These are phyloP conservation scores for Mycena alexandri DNA, from an alignment of 768 basidiomycete genomes.

Conservation along the genomic window DNA sequence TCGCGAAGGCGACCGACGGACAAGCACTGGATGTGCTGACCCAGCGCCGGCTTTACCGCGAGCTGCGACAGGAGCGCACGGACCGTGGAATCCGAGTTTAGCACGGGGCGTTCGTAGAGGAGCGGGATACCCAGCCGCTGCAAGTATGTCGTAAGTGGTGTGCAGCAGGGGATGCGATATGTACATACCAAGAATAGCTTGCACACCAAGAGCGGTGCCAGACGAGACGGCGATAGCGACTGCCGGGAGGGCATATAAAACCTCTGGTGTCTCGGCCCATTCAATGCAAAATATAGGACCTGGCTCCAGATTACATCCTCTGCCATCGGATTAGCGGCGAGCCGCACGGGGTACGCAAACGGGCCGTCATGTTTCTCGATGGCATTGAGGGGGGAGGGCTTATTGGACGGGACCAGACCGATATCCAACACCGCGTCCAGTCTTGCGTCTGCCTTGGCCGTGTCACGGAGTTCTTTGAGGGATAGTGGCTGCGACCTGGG, in stretches of 20 bases:
- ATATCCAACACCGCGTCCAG: neutral
- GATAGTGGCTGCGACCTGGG: no score
- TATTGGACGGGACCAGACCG: neutral
- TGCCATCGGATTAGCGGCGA: neutral
- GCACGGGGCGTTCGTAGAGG: neutral
- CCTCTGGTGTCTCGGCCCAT: neutral
- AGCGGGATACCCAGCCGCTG: conserved; percentile 19
- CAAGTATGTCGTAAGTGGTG: neutral
- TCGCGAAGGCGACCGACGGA: neutral
- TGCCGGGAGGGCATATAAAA: neutral
- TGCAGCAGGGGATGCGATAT: no score
- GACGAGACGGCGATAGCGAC: neutral
- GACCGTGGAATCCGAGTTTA: neutral
- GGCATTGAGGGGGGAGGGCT: neutral
- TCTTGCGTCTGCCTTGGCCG: neutral
- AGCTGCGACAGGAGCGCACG: conserved; percentile 76
- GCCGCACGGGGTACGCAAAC: conserved; percentile 4
- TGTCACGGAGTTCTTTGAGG: neutral
- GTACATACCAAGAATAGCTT: conserved; percentile 16
- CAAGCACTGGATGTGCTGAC: neutral
- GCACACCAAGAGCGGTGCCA: conserved; percentile 14
- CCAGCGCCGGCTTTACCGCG: conserved; percentile 75
- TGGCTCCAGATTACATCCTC: conserved; percentile 27
- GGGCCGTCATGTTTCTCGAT: neutral
- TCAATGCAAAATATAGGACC: conserved; percentile 10